Percentiles rank a stretch among this genome's conserved stretches.
phyloP scores from a whole-genome alignment of 1,284 basidiomycete species.

The Entoloma clypeatum region DNA sequence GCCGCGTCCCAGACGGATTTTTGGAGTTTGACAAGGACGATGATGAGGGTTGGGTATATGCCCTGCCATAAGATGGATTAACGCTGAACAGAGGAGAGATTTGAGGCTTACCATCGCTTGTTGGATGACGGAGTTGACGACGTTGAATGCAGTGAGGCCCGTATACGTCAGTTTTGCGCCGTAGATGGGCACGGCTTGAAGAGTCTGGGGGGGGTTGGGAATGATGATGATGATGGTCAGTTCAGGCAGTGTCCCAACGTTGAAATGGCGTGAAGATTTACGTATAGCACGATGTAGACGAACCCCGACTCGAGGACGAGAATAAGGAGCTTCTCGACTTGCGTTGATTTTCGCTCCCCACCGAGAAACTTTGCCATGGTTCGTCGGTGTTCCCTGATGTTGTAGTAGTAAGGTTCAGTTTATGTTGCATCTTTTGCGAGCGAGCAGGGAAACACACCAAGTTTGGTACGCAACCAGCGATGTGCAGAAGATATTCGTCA shows the following conservation, averaged over 20 bases:
- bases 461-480: conserved; percentile 24
- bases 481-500: conserved; percentile 28
- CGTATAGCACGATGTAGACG: conserved; percentile 26
- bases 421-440: neutral
- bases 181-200: conserved; percentile 30
- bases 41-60: conserved; percentile 29
- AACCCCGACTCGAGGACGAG: conserved; percentile 27
- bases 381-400: conserved; percentile 21
- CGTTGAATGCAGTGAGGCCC: conserved; percentile 23
- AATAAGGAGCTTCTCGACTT: conserved; percentile 25
- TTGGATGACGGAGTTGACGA: conserved; percentile 28
- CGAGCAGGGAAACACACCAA: conserved; percentile 18
- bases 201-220: conserved; percentile 18
- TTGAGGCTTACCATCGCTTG: conserved; percentile 24
- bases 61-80: conserved; percentile 16
- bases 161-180: conserved; percentile 18
- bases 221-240: neutral
- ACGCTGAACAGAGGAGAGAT: neutral
- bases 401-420: neutral
- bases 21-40: conserved; percentile 28
- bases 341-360: conserved; percentile 20
- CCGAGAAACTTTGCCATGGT: conserved; percentile 23
- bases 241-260: too few relatives aligned
- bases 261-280: conserved; percentile 10
- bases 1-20: conserved; percentile 25